These are phyloP conservation scores for Penicillium longicatenatum DNA, from an alignment of 495 filamentous ascomycete species.

Conservation along the genomic window DNA sequence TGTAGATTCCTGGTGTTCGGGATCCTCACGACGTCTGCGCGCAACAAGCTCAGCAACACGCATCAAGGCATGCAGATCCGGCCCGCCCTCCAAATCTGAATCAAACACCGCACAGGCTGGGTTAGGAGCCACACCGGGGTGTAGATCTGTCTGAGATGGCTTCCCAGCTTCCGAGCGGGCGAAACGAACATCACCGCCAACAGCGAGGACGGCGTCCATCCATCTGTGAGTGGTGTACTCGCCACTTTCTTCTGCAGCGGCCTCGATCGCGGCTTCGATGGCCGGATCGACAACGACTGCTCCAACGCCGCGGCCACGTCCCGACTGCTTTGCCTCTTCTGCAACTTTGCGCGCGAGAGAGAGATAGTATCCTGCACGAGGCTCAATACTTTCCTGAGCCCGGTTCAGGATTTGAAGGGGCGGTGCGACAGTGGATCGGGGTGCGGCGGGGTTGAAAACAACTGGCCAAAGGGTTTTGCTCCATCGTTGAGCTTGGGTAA, in stretches of 20 bases:
- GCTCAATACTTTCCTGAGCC: constrained; percentile 57
- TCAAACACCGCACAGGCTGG: constrained; percentile 32
- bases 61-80: constrained; percentile 80
- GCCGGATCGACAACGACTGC: constrained; percentile 76
- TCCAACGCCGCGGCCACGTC: constrained; percentile 69
- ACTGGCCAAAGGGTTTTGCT: constrained; percentile 81
- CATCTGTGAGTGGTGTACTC: constrained; percentile 21
- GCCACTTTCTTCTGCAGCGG: constrained; percentile 27
- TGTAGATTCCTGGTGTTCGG: constrained; percentile 1
- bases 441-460: constrained; percentile 78
- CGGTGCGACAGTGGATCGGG: constrained; percentile 40
- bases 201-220: constrained; percentile 59
- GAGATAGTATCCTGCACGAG: constrained; percentile 59
- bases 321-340: constrained; percentile 51
- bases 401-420: constrained; percentile 61
- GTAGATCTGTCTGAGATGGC: constrained; percentile 26
- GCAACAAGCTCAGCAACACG: constrained; percentile 88
- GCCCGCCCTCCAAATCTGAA: constrained; percentile 58
- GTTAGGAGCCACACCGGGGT: constrained; percentile 29
- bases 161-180: constrained; percentile 47
- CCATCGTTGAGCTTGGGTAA: constrained; percentile 75
- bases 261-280: constrained; percentile 33
- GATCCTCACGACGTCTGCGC: constrained; percentile 54
- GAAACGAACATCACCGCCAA: constrained; percentile 80
- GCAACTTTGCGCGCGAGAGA: constrained; percentile 67